Conservation (phyloP, 257 asterid genomes). For the Haberlea rhodopensis region DNA sequence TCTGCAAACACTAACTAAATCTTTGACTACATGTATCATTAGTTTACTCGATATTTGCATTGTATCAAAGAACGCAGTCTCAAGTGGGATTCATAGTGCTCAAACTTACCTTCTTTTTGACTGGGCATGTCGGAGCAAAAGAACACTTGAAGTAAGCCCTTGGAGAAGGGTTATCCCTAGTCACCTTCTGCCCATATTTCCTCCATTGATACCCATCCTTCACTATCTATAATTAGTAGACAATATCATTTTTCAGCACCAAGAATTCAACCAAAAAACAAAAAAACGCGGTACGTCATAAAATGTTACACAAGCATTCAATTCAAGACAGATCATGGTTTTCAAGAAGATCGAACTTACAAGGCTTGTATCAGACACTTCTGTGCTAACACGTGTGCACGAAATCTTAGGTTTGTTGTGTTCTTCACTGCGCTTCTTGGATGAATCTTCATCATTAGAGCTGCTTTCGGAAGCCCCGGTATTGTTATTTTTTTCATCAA, state of each 20-base stretch:
- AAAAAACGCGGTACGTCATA: too few relatives aligned
- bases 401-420: conserved; percentile 52
- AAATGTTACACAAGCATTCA: background rate
- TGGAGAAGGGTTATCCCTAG: conserved; percentile 90
- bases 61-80: too few relatives aligned
- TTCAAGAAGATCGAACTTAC: conserved; percentile 43
- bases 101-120: conserved; percentile 71
- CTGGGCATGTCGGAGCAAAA: conserved; percentile 89
- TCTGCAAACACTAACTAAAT: too few relatives aligned
- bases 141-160: conserved; percentile 97
- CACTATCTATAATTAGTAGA: conserved; percentile 47
- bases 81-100: too few relatives aligned
- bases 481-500: too few relatives aligned
- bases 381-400: conserved; percentile 44
- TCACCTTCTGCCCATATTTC: conserved; percentile 94
- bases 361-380: conserved; percentile 71
- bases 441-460: conserved; percentile 63
- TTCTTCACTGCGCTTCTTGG: conserved; percentile 55
- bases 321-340: background rate
- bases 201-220: conserved; percentile 96
- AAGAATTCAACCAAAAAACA: background rate
- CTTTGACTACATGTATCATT: too few relatives aligned
- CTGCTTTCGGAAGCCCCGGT: conserved; percentile 49
- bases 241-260: background rate
- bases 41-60: background rate